phyloP scores from a whole-genome alignment of 176 grass and related monocot species.

The Canna indica region DNA sequence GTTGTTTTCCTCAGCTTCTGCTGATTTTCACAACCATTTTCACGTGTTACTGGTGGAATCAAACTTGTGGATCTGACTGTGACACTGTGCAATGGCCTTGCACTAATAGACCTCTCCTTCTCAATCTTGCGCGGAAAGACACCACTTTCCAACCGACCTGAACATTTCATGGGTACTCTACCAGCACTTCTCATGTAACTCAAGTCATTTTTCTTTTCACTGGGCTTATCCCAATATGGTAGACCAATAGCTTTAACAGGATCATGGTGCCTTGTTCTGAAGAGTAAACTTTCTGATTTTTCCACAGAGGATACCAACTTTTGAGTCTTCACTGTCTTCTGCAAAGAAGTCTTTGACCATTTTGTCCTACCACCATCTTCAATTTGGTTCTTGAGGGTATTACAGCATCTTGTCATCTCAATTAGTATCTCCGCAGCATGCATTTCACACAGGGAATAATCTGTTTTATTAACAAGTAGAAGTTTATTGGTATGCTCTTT shows the following conservation, averaged over 20 bases:
- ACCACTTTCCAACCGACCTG: slow-evolving; percentile 40
- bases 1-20: slow-evolving; percentile 88
- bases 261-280: slow-evolving; percentile 48
- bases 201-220: slow-evolving; percentile 51
- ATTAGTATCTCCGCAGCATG: slow-evolving; percentile 76
- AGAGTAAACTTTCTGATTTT: slow-evolving; percentile 35
- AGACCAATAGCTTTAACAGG: slow-evolving; percentile 27
- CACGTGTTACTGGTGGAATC: slow-evolving; percentile 40
- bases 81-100: slow-evolving; percentile 43
- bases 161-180: slow-evolving; percentile 61
- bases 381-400: slow-evolving; percentile 29
- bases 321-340: slow-evolving; percentile 59
- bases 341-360: slow-evolving; percentile 52
- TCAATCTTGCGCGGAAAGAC: slow-evolving; percentile 36
- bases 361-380: slow-evolving; percentile 43
- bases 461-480: slow-evolving; percentile 22
- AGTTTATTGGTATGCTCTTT: not conserved
- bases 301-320: slow-evolving; percentile 53
- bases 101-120: slow-evolving; percentile 23
- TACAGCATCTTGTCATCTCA: slow-evolving; percentile 42
- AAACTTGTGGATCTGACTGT: slow-evolving; percentile 32
- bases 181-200: slow-evolving; percentile 35
- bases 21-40: slow-evolving; percentile 72
- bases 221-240: slow-evolving; percentile 41
- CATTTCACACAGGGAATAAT: slow-evolving; percentile 23